phyloP scores from a whole-genome alignment of 192 early-diverging fungal genomes.

The Coemansia sp. region DNA sequence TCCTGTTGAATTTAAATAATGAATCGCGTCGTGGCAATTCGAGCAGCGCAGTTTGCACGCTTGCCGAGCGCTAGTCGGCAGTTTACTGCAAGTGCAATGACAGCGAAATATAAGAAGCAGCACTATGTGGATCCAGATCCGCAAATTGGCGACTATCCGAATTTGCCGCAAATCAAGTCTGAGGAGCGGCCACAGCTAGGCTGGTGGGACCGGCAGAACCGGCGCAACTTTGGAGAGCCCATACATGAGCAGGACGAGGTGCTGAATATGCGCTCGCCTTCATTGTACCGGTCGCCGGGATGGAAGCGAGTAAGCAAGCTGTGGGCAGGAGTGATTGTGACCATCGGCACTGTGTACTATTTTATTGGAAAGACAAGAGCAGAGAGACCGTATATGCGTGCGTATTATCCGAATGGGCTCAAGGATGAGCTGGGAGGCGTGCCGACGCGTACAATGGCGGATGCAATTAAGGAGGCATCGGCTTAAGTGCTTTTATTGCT shows the following conservation, averaged over 20 bases:
- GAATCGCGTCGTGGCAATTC: conserved; percentile 31
- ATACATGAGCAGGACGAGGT: conserved; percentile 71
- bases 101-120: conserved; percentile 37
- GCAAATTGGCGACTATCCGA: conserved; percentile 75
- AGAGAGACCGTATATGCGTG: conserved; percentile 63
- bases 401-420: conserved; percentile 67
- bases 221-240: conserved; percentile 73
- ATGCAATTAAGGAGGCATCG: conserved; percentile 34
- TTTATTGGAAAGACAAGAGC: conserved; percentile 53
- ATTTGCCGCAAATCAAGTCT: conserved; percentile 62
- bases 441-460: conserved; percentile 35
- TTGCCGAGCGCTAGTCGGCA: not conserved
- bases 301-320: conserved; percentile 60
- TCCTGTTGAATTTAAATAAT: conserved; percentile 10
- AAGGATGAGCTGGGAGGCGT: conserved; percentile 57
- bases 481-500: not conserved
- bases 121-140: conserved; percentile 58
- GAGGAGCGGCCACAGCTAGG: conserved; percentile 63
- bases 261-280: conserved; percentile 67
- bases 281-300: conserved; percentile 56
- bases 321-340: conserved; percentile 52
- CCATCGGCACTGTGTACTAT: conserved; percentile 57
- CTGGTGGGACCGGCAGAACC: conserved; percentile 71
- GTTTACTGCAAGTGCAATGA: not conserved
- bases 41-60: not conserved